Conservation (phyloP, 2,329 filamentous ascomycete genomes). For the Thielaviopsis punctulata region DNA sequence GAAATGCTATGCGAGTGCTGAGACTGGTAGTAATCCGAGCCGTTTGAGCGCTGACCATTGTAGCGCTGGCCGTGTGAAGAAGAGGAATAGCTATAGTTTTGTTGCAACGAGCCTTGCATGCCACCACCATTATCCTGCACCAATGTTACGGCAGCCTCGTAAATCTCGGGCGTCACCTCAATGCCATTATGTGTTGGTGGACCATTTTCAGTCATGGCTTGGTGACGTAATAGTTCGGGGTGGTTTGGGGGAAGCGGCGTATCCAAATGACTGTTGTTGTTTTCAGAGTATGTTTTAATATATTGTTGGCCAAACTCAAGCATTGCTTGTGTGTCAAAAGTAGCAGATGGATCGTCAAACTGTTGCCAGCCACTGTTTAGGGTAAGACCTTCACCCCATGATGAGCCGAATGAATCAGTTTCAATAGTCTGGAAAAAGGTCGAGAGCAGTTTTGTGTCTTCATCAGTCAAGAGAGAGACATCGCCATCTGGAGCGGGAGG, state of each 20-base stretch:
- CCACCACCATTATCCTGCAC: slow-evolving; percentile 13
- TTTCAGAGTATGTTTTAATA: not conserved
- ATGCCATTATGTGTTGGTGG: slow-evolving; percentile 6
- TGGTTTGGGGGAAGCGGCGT: slow-evolving; percentile 8
- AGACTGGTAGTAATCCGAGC: not conserved
- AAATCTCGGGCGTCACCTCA: slow-evolving; percentile 8
- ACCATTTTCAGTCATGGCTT: slow-evolving; percentile 5
- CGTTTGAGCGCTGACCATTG: not conserved
- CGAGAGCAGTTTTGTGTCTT: slow-evolving; percentile 39
- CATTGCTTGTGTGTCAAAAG: slow-evolving; percentile 14
- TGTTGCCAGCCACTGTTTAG: slow-evolving; percentile 37
- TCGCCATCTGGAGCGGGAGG: slow-evolving; percentile 46
- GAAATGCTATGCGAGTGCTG: slow-evolving; percentile 1
- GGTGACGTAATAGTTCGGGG: slow-evolving; percentile 15
- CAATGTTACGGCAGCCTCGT: slow-evolving; percentile 10
- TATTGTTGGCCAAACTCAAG: slow-evolving; percentile 6
- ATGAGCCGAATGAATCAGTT: slow-evolving; percentile 31
- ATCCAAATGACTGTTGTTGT: not conserved
- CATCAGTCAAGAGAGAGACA: slow-evolving; percentile 46
- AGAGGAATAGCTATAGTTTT: slow-evolving; percentile 17
- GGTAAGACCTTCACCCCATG: slow-evolving; percentile 33
- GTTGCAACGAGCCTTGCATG: slow-evolving; percentile 26
- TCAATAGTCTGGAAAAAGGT: slow-evolving; percentile 39
- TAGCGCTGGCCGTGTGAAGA: slow-evolving; percentile 1
- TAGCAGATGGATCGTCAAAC: slow-evolving; percentile 18